A percentile compares a stretch with the other conserved stretches of the same genome.
These are phyloP conservation scores for Colletotrichum liriopes DNA, from an alignment of 2,329 filamentous ascomycete genomes.

Conservation along the genomic window DNA sequence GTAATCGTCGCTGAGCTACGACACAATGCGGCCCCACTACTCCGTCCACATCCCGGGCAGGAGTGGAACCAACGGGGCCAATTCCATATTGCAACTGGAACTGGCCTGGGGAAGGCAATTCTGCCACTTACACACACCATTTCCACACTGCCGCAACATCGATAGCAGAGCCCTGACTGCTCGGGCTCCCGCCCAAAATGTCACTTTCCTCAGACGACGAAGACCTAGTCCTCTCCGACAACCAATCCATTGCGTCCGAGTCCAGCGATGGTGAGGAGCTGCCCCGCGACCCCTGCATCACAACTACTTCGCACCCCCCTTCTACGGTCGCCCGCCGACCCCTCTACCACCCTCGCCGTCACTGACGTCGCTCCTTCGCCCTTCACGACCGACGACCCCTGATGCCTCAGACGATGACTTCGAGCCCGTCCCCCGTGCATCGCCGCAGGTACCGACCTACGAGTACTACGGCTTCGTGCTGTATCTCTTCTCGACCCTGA, in stretches of 20 bases:
- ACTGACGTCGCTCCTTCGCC: slow-evolving; percentile 90
- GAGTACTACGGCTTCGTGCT: slow-evolving; percentile 99
- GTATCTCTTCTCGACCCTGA: slow-evolving; percentile 88
- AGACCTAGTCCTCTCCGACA: slow-evolving; percentile 39
- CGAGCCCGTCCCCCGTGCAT: slow-evolving; percentile 83
- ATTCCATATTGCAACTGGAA: slow-evolving; percentile 7
- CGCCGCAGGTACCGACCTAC: slow-evolving; percentile 97
- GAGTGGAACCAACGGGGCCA: slow-evolving; percentile 17
- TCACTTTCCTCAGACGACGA: slow-evolving; percentile 44
- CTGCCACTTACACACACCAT: slow-evolving; percentile 9
- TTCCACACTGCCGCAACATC: background rate
- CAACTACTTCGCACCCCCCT: slow-evolving; percentile 82
- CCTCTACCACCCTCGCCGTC: slow-evolving; percentile 94
- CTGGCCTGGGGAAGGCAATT: slow-evolving; percentile 14
- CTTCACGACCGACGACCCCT: slow-evolving; percentile 92
- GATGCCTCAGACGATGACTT: slow-evolving; percentile 92
- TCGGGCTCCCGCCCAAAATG: slow-evolving; percentile 37
- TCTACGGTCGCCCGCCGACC: slow-evolving; percentile 97
- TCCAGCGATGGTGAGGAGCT: slow-evolving; percentile 49
- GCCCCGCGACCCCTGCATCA: slow-evolving; percentile 64
- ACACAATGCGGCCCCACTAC: slow-evolving; percentile 17
- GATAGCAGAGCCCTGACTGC: slow-evolving; percentile 14
- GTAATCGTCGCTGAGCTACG: background rate
- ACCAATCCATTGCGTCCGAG: slow-evolving; percentile 35
- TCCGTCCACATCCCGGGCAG: slow-evolving; percentile 25